Evolutionary conservation across 257 asterid genomes (phyloP).

Genomic region (Schizonepeta tenuifolia): DNA sequence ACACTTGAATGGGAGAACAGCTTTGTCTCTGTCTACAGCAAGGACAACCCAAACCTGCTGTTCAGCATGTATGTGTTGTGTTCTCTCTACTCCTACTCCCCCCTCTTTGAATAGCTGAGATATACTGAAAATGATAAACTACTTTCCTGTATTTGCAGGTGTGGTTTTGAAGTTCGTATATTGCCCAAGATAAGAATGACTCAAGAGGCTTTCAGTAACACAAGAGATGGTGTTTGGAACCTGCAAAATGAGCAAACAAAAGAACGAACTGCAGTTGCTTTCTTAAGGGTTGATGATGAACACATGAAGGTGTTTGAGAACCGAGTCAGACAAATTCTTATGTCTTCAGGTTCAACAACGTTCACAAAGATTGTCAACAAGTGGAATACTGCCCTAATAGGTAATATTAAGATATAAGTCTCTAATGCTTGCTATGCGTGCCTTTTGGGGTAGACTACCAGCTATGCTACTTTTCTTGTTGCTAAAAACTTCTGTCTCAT

Average conservation of each 20-base stretch:
- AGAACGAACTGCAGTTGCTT: slow-evolving; percentile 97
- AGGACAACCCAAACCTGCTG: slow-evolving; percentile 95
- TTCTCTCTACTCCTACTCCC: background rate
- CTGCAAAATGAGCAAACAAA: slow-evolving; percentile 96
- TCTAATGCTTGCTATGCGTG: slow-evolving; percentile 7
- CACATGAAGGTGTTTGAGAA: slow-evolving; percentile 99
- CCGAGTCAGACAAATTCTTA: slow-evolving; percentile 94
- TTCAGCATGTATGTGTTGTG: slow-evolving; percentile 81
- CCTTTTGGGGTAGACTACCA: slow-evolving; percentile 9
- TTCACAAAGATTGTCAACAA: slow-evolving; percentile 98
- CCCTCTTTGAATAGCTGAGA: background rate
- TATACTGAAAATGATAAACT: slow-evolving; percentile 2
- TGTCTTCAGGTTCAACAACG: slow-evolving; percentile 99
- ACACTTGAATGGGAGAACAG: slow-evolving; percentile 98
- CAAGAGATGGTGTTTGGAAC: slow-evolving; percentile 98
- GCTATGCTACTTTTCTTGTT: slow-evolving; percentile 14
- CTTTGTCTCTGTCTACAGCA: slow-evolving; percentile 98
- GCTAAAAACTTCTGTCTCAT: slow-evolving; percentile 28
- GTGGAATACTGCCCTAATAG: slow-evolving; percentile 99
- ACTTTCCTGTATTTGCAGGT: slow-evolving; percentile 49
- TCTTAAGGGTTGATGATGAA: slow-evolving; percentile 96
- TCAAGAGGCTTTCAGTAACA: slow-evolving; percentile 97
- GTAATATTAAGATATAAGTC: slow-evolving; percentile 40
- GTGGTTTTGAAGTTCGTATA: slow-evolving; percentile 95
- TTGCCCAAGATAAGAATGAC: slow-evolving; percentile 97